Percentiles rank a stretch among this genome's conserved stretches.
Evolutionary conservation across 2,329 filamentous ascomycete species (phyloP).

Genomic region (Phyllosticta citribraziliensis): DNA sequence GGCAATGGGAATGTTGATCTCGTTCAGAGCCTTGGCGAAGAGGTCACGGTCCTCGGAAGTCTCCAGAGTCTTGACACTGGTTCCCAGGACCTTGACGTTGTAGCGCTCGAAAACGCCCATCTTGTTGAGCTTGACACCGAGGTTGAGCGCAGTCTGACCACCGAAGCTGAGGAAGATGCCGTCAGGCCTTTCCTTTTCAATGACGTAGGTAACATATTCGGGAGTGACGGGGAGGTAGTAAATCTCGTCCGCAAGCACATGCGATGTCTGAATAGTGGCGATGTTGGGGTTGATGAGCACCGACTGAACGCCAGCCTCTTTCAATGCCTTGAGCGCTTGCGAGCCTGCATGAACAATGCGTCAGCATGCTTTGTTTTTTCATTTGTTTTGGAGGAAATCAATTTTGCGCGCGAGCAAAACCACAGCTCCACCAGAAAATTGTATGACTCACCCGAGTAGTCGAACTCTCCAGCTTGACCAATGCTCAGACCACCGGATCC

Average conservation of each 20-base stretch:
- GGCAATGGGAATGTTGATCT: slow-evolving; percentile 95
- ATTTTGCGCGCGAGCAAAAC: not conserved
- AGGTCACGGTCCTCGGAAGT: slow-evolving; percentile 92
- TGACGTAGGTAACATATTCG: slow-evolving; percentile 95
- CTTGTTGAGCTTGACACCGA: slow-evolving; percentile 95
- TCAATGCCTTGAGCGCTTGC: slow-evolving; percentile 92
- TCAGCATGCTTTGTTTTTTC: not conserved
- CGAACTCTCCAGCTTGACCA: slow-evolving; percentile 95
- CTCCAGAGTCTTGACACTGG: slow-evolving; percentile 87
- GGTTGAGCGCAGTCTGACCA: slow-evolving; percentile 91
- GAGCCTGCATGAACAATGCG: slow-evolving; percentile 53
- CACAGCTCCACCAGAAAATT: not conserved
- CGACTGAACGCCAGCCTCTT: slow-evolving; percentile 84
- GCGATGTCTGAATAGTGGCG: slow-evolving; percentile 94
- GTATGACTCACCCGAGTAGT: slow-evolving; percentile 76
- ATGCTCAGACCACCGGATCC: slow-evolving; percentile 91
- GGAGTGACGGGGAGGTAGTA: slow-evolving; percentile 97
- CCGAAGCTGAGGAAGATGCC: slow-evolving; percentile 96
- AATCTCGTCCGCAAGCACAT: slow-evolving; percentile 90
- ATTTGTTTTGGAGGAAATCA: not conserved
- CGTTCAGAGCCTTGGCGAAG: slow-evolving; percentile 88
- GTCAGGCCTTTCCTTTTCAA: slow-evolving; percentile 90
- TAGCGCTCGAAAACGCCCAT: slow-evolving; percentile 93
- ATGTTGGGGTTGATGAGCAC: slow-evolving; percentile 98
- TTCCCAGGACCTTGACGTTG: slow-evolving; percentile 90